Base-by-base conservation (phyloP, 805 yeast genomes). In the Teunomyces stri region DNA sequence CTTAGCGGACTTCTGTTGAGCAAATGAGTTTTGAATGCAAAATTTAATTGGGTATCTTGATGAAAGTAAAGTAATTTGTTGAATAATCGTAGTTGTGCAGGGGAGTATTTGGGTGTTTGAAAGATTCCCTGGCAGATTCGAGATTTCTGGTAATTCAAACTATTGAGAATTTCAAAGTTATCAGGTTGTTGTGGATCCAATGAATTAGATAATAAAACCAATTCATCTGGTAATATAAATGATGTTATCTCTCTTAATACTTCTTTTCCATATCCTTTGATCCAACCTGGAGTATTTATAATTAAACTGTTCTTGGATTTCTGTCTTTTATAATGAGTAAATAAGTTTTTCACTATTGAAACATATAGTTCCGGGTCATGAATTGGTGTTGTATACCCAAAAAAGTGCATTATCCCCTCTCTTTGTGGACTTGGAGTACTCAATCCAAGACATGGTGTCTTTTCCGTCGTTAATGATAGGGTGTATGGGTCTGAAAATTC, bases 241-340 rank as follows among this genome's bases (percentile, higher is more conserved):
- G 56, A 50, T 2, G 82, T 69, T 2, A 86, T 65, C 22, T 73
- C 67, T 12, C 65, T 70, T n/a, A 87, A 69, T 6, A 90, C 65
- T 42, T 81, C 84, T 12, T 84, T 72, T 0, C 97, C 97, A 51
- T 81, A 82, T 0, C 97, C 97, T 63, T 87, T 87, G 27, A 89
- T 79, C 96, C 96, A 90, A 0, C 96, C 96, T 0, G 97, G 92
- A 0, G 91, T 80, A 57, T 90, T 90, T 3, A 91, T 74, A 1
- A 90, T 62, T 3, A 89, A 64, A 12, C 69, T 76, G 16, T 45
- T 49, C 2, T 68, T 68, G 6, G 29, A 37, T 5, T 37, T 20
- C 16, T 13, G 9, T 9, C 52, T 53, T 3, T 57, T 60, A 45
- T 41, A 57, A 27, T 54, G 53, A 7, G 49, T 35, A 6, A 78